phyloP scores from a whole-genome alignment of 495 filamentous ascomycete species.

The Trypethelium eluteriae region DNA sequence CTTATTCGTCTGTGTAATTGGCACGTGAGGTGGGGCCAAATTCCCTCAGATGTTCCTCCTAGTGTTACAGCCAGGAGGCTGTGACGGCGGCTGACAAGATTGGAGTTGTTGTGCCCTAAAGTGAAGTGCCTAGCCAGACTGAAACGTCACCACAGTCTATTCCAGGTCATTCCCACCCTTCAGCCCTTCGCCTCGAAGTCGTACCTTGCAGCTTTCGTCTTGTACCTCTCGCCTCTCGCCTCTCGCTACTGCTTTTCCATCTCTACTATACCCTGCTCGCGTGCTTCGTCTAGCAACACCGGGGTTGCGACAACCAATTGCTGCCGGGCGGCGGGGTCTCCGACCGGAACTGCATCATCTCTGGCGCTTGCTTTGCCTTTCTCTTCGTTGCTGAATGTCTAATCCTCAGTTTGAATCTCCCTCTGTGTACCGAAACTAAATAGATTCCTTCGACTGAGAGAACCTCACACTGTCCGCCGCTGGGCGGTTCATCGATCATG shows the following conservation, averaged over 20 bases:
- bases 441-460: background rate
- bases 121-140: background rate
- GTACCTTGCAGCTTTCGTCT: background rate
- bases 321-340: background rate
- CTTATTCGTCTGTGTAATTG: no score
- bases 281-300: no score
- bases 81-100: background rate
- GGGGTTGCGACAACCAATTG: no score
- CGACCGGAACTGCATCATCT: background rate
- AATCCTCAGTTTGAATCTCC: background rate
- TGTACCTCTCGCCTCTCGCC: background rate
- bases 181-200: background rate
- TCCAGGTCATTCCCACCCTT: background rate
- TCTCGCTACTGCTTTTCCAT: no score
- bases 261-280: no score
- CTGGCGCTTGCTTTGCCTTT: no score
- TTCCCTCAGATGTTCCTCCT: no score
- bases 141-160: slow-evolving; percentile 3
- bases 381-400: background rate
- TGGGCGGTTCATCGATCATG: background rate
- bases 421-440: background rate
- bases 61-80: no score
- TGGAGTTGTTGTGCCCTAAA: background rate
- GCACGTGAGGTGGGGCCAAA: no score
- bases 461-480: background rate